A percentile compares a stretch with the other conserved stretches of the same genome.
Conservation (phyloP, 83 land plant genomes). For the Diphasiastrum complanatum region DNA sequence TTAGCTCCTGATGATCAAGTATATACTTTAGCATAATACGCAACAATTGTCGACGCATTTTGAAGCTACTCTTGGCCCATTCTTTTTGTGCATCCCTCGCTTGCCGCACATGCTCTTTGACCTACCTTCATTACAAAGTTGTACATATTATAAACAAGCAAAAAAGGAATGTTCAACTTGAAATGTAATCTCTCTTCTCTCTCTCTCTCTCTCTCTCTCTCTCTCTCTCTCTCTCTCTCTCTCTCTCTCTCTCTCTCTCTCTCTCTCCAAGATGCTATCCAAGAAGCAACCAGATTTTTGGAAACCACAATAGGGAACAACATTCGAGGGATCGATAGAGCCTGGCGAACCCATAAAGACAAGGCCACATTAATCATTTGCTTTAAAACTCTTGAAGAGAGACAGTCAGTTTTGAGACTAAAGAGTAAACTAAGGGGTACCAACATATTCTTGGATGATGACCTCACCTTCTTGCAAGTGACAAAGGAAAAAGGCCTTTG, state of each 20-base stretch:
- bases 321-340: background rate
- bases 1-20: slow-evolving; percentile 85
- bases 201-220: too few relatives aligned
- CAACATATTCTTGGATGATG: too few relatives aligned
- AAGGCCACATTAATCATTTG: background rate
- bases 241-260: too few relatives aligned
- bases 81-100: slow-evolving; percentile 82
- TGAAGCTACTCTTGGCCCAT: slow-evolving; percentile 78
- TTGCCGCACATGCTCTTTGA: slow-evolving; percentile 58
- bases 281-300: too few relatives aligned
- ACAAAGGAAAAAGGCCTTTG: too few relatives aligned
- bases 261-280: too few relatives aligned
- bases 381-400: slow-evolving; percentile 1
- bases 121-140: slow-evolving; percentile 31
- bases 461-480: too few relatives aligned
- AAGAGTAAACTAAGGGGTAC: too few relatives aligned
- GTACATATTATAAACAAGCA: too few relatives aligned
- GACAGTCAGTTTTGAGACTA: slow-evolving; percentile 1
- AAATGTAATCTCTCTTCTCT: too few relatives aligned
- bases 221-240: too few relatives aligned
- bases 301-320: background rate
- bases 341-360: background rate
- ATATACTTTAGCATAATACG: slow-evolving; percentile 75
- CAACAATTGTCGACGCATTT: slow-evolving; percentile 67
- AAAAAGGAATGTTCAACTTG: too few relatives aligned